Base-by-base conservation (phyloP, 768 basidiomycete species). In the Cystofilobasidium ferigula region DNA sequence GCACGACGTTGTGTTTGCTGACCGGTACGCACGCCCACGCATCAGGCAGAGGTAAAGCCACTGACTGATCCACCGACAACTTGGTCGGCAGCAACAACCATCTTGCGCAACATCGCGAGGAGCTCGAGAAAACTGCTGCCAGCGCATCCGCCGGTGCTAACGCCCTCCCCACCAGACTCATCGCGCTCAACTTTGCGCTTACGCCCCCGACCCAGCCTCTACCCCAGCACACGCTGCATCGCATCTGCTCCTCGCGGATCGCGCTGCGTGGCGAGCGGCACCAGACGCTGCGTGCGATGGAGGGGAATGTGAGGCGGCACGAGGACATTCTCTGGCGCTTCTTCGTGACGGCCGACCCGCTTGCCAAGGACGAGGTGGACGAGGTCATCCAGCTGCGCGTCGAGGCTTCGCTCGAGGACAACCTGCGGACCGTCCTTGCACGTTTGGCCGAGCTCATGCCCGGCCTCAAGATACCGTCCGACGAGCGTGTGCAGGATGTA, bases 261-360 rank as follows among this genome's bases (percentile, higher is more conserved):
- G 71, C 81, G 7, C 66, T 70, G 20, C 86, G 95, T 6, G 95
- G 94, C 0, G 81, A 83, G 5, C 88, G 86, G 69, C 95, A 99
- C 78, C 80, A 97, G 74, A 82, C 83, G 0, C 82, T 99, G 0
- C 83, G 81, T 42, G 84, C 85, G 0, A 73, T 76, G 54, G 54
- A 69, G 0, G 83, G 85, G 69, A 74, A 73, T 20, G 73, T 76
- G 22, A 81, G 80, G 62, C 71, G 76, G 32, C 88, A 98, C 75
- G 92, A 95, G 75, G 79, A 82, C 7, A 82, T 93, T 24, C 75
- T 98, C n/a, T 85, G 85, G 84, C 80, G 79, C 76, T 98, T 99
- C 78, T 77, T 98, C 61, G 78, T 76, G 30, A 69, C 74, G 57
- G 74, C 74, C 62, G 71, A 70, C 3, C 67, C 67, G 4, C 73